Evolutionary conservation across 208 protist genomes (phyloP).

Genomic region (Wallacemonas collosoma): DNA sequence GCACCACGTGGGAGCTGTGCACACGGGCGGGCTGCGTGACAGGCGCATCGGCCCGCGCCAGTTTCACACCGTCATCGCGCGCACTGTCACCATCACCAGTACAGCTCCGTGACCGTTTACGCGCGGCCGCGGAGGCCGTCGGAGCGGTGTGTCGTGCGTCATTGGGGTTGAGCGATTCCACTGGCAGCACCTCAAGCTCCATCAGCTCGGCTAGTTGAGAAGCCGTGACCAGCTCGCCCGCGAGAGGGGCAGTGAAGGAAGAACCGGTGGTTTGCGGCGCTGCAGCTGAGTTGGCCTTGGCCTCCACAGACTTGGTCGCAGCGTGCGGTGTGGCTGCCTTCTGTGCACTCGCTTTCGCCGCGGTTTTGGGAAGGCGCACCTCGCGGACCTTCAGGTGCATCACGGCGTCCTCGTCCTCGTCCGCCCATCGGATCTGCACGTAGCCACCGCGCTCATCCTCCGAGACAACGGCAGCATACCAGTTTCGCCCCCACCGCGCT

Average conservation of each 20-base stretch:
- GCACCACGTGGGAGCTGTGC: conserved; percentile 6
- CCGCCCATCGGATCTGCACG: conserved; percentile 60
- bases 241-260: neutral
- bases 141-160: too few relatives aligned
- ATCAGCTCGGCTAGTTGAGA: conserved; percentile 25
- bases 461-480: conserved; percentile 50
- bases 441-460: conserved; percentile 53
- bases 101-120: too few relatives aligned
- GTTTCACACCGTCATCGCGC: too few relatives aligned
- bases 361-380: conserved; percentile 33
- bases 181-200: neutral
- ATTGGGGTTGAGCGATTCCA: neutral
- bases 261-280: too few relatives aligned
- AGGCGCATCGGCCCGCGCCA: neutral
- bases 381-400: conserved; percentile 56
- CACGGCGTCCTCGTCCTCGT: conserved; percentile 46
- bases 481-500: conserved; percentile 52
- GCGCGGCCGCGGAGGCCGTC: too few relatives aligned
- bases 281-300: too few relatives aligned
- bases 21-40: neutral
- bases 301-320: too few relatives aligned
- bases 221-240: conserved; percentile 15
- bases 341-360: neutral
- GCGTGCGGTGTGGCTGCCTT: too few relatives aligned
- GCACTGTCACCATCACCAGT: too few relatives aligned